These are phyloP conservation scores for Arthrinium puccinioides DNA, from an alignment of 2,329 filamentous ascomycete species.

Conservation along the genomic window DNA sequence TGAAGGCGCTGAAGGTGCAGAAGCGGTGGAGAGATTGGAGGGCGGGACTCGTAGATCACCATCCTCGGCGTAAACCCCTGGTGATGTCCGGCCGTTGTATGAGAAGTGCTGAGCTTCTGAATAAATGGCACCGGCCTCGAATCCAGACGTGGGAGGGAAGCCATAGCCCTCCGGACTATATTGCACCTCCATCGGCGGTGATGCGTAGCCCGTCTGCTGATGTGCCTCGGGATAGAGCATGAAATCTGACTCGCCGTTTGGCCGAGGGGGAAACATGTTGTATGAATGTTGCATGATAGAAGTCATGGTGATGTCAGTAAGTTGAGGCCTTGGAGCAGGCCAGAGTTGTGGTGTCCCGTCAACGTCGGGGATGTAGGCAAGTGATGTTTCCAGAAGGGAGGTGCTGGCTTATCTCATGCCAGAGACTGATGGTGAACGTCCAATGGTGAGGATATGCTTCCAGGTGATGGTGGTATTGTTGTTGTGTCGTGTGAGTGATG, in stretches of 20 bases:
- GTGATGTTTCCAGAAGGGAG: background rate
- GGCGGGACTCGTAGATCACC: constrained; percentile 42
- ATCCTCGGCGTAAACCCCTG: too few species aligned
- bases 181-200: constrained; percentile 36
- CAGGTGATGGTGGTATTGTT: background rate
- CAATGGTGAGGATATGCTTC: background rate
- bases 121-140: constrained; percentile 39
- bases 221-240: constrained; percentile 22
- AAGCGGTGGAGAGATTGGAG: constrained; percentile 54
- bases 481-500: background rate
- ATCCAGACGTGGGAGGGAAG: constrained; percentile 35
- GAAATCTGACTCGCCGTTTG: constrained; percentile 21
- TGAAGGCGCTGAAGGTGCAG: constrained; percentile 56
- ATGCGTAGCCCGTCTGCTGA: constrained; percentile 17
- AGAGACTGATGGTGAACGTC: background rate
- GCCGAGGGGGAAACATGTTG: constrained; percentile 20
- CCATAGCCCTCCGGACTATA: constrained; percentile 39
- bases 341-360: too few species aligned
- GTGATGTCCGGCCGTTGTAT: constrained; percentile 39
- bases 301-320: constrained; percentile 16
- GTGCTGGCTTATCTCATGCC: constrained; percentile 4
- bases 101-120: constrained; percentile 35
- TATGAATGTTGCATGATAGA: constrained; percentile 19
- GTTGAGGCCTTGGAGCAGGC: background rate
- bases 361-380: too few species aligned